Evolutionary conservation across 2,329 filamentous ascomycete species (phyloP).

Genomic region (Aciculosporium take): DNA sequence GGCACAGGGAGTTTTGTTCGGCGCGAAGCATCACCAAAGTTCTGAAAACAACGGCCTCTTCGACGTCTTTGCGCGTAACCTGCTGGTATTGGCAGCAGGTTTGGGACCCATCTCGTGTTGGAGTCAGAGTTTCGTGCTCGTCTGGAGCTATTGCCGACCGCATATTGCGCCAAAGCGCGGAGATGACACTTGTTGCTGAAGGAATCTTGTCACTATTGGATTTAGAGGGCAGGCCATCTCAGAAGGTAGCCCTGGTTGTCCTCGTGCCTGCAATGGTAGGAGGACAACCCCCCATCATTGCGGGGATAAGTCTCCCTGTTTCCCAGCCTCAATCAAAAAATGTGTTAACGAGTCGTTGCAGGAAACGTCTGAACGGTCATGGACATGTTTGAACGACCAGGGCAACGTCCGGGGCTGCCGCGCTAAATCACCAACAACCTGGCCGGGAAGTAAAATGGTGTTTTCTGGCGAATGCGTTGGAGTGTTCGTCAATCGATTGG

Average conservation of each 20-base stretch:
- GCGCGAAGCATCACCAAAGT: neutral
- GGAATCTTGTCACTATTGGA: conserved; percentile 7
- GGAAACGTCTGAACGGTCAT: neutral
- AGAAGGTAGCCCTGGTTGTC: conserved; percentile 33
- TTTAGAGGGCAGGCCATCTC: conserved; percentile 22
- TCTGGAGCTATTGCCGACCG: conserved; percentile 32
- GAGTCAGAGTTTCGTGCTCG: conserved; percentile 90
- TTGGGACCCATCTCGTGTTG: conserved; percentile 82
- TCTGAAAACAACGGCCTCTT: neutral
- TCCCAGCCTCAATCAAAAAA: neutral
- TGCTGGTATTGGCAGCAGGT: conserved; percentile 14
- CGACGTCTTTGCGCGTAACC: neutral
- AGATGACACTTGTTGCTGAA: neutral
- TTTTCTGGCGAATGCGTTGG: too few relatives aligned
- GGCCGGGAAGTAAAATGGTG: too few relatives aligned
- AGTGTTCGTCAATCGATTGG: too few relatives aligned
- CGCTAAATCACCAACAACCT: too few relatives aligned
- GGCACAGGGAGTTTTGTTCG: neutral
- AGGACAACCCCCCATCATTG: conserved; percentile 29
- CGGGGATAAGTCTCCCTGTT: conserved; percentile 35
- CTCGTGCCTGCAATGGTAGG: conserved; percentile 36
- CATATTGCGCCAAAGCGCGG: neutral
- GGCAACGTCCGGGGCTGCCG: too few relatives aligned
- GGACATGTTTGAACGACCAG: too few relatives aligned
- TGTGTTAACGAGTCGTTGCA: conserved; percentile 3